Base-by-base conservation (phyloP, 345 rosid species). In the Linum lewisii region DNA sequence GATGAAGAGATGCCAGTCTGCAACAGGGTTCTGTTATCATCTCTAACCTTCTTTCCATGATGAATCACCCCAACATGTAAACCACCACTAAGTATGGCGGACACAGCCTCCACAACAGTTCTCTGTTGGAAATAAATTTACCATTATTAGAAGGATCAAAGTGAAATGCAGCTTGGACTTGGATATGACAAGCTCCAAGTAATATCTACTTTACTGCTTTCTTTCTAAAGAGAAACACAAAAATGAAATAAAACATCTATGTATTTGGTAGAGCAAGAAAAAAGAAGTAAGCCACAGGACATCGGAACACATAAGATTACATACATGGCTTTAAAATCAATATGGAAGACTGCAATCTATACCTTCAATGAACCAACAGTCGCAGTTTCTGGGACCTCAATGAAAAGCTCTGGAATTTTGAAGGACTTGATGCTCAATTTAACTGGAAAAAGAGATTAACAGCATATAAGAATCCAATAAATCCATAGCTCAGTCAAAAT, bases 361-460 rank as follows among this genome's bases (percentile, higher is more conserved):
- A 94, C 99, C 97, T 94, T 90, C 60, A 94, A 72, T 7, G 92
- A 90, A 62, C 90, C 90, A 60, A 90, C 78, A 15, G 97, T 90
- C 29, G 86, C 80, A 45, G 77, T 84, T 76, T 90, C 87, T 25
- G 99, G 91, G 60, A 90, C 87, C 77, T 90, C 96, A 62, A 94
- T 66, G 23, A 76, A 75, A 66, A 90, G 91, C 80, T 94, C 97
- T 0, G 99, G 99, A 57, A 94, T 73, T 74, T 68, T 85, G 69
- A 94, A 75, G 55, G 97, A 90, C 74, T 87, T 87, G 21, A 94
- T 90, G 82, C 87, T 82, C 57, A 94, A 77, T 77, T 87, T 90
- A 56, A 94, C 99, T 94, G 99, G 55, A 42, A 67, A 29, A 70
- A 70, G 53, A 72, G 64, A 71, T 68, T 36, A 65, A 42, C 42